phyloP scores from a whole-genome alignment of 2,329 filamentous ascomycete genomes.

The Ophiocordyceps polyrhachis-furcata region DNA sequence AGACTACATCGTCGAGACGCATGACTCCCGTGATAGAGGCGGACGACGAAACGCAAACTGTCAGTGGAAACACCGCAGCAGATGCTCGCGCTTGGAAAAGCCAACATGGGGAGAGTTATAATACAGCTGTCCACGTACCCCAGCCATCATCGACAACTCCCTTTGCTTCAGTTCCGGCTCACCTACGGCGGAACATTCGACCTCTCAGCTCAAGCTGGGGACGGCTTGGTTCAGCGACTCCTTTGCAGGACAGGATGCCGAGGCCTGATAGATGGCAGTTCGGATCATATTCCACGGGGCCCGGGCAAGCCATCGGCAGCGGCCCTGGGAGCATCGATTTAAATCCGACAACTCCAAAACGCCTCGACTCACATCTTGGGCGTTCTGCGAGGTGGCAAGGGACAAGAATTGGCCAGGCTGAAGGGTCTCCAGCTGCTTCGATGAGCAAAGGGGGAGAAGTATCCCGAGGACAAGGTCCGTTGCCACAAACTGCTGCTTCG shows the following conservation, averaged over 20 bases:
- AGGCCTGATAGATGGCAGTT: neutral
- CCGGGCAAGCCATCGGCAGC: neutral
- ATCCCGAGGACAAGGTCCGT: neutral
- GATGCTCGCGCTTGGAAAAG: neutral
- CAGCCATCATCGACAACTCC: constrained; percentile 7
- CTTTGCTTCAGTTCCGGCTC: constrained; percentile 5
- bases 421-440: neutral
- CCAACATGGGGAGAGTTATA: neutral
- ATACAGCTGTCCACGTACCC: neutral
- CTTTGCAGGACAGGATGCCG: neutral
- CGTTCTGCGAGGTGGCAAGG: neutral
- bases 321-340: neutral
- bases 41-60: constrained; percentile 8
- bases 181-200: constrained; percentile 1
- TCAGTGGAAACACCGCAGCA: neutral
- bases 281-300: neutral
- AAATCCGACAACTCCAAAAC: neutral
- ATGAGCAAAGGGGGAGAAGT: neutral
- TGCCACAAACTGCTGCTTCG: no score
- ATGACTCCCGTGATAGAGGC: constrained; percentile 14
- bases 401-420: neutral
- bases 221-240: neutral
- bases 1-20: constrained; percentile 9
- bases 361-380: neutral
- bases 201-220: neutral